Conservation (phyloP, 2,329 filamentous ascomycete species). For the Hypoxylon sp. region DNA sequence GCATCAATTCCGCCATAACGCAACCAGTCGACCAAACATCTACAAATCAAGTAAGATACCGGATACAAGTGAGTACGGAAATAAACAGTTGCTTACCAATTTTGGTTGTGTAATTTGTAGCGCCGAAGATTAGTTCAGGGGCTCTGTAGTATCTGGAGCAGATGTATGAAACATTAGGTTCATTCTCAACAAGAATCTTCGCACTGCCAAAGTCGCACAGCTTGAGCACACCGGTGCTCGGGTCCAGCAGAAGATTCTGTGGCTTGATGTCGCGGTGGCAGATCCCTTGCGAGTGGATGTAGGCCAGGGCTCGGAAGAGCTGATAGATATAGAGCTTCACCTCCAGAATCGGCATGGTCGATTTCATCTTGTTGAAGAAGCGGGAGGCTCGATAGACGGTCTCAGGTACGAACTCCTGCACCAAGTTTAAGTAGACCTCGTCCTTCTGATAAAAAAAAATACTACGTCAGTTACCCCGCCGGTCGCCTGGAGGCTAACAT, state of each 20-base stretch:
- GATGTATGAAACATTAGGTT: constrained; percentile 99
- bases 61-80: constrained; percentile 12
- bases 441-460: constrained; percentile 77
- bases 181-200: constrained; percentile 98
- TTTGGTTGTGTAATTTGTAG: constrained; percentile 99
- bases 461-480: constrained; percentile 29
- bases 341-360: constrained; percentile 97
- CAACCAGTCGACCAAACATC: constrained; percentile 99
- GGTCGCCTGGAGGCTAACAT: background rate
- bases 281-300: constrained; percentile 99
- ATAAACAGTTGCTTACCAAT: constrained; percentile 76
- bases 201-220: constrained; percentile 99
- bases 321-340: constrained; percentile 99
- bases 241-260: constrained; percentile 94
- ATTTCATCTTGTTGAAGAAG: constrained; percentile 99
- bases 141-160: constrained; percentile 99
- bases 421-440: constrained; percentile 97
- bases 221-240: constrained; percentile 89
- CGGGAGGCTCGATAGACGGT: constrained; percentile 97
- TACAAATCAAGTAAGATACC: constrained; percentile 50
- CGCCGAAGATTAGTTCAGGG: constrained; percentile 96
- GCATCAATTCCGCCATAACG: constrained; percentile 99
- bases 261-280: constrained; percentile 99
- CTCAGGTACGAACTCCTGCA: constrained; percentile 97
- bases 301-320: constrained; percentile 96